Evolutionary conservation across 2,329 filamentous ascomycete species (phyloP), one percentile per base, ranked within the genome.

Genomic region (Aspergillus udagawae): DNA sequence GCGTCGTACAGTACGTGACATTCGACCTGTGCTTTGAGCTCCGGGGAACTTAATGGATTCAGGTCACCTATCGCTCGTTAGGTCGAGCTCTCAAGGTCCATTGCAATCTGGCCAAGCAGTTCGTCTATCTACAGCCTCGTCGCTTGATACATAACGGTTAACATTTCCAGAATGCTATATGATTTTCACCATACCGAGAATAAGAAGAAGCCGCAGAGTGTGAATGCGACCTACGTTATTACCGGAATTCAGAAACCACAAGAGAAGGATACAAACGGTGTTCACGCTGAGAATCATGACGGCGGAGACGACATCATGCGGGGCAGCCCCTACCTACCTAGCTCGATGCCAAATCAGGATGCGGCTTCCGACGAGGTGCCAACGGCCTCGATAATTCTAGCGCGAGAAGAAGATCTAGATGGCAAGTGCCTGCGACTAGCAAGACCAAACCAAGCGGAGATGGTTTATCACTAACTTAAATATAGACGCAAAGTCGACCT

Each of bases 171-270:
- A 73, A 95, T 94, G 84, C 85, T 92, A 17, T 95, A 85, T 74
- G 90, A 96, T 32, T 97, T 96, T 65, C 85, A 97, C 72, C 81
- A 82, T 60, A 84, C 81, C 56, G 89, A 96, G 70, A 96, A 92
- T 73, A 81, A 79, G 54, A 90, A 88, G 73, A 88, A 86, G 59
- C 82, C 89, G 0, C 83, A 85, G 23, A 87, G 86, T 27, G 80
- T 97, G n/a, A 85, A 95, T 76, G 94, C 93, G 48, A 97, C 92
- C n/a, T 99, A 97, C 75, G 79, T 97, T 51, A 71, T 99, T 49
- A 89, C 87, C 52, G 94, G 93, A 42, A 83, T 79, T 23, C 88
- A 84, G 67, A 80, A 75, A 53, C 67, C 68, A 5, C 68, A 70
- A 20, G 72, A 75, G 14, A 52, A 67, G 25, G 56, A 65, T 27